Base-by-base conservation (phyloP, 2,329 filamentous ascomycete genomes). In the Ophiostoma sp. region DNA sequence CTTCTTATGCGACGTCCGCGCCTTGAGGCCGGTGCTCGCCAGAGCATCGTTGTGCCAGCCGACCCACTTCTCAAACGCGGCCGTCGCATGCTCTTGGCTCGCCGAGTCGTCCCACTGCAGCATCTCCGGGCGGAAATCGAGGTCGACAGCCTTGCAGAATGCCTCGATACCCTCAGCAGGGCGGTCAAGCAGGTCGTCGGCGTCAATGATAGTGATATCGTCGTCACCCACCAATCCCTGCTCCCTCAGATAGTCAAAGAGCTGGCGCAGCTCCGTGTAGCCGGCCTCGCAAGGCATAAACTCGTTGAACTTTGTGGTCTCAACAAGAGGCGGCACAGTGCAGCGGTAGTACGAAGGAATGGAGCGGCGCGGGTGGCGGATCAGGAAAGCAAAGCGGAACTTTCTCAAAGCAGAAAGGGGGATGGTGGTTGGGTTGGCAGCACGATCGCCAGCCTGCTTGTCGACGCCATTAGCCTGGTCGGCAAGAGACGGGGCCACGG, bases 41-140 rank as follows among this genome's bases (percentile, higher is more conserved):
- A 98, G 93, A 17, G 94, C 96, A 85, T 98, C 96, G 77, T 98
- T 93, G 81, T 98, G 96, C 84, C 97, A 98, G 12, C 96, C 96
- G 77, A 91, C 92, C 96, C 96, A 98, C 85, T 99, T 98, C 83
- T 95, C 94, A 83, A 98, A 98, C 22, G 90, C 91, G 76, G 89
- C 87, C 77, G 87, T 86, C 2, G 95, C 95, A 75, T 88, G 85
- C 70, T 83, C 78, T 77, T 94, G 90, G 78, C 92, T 91, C 76
- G 92, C 91, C 70, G 91, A 90, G 36, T 91, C 90, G 75, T 92
- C 89, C 96, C 96, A 98, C 74, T 88, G 86, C 75, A 99, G 86
- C 95, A 98, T 97, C 17, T 88, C 85, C 0, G 90, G 88, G 61
- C 85, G 84, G 82, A 92, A 99, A 19, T 92, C 88, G 74, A 98